These are phyloP conservation scores for Hypoxylon trugodes DNA, from an alignment of 495 filamentous ascomycete genomes.

Conservation along the genomic window DNA sequence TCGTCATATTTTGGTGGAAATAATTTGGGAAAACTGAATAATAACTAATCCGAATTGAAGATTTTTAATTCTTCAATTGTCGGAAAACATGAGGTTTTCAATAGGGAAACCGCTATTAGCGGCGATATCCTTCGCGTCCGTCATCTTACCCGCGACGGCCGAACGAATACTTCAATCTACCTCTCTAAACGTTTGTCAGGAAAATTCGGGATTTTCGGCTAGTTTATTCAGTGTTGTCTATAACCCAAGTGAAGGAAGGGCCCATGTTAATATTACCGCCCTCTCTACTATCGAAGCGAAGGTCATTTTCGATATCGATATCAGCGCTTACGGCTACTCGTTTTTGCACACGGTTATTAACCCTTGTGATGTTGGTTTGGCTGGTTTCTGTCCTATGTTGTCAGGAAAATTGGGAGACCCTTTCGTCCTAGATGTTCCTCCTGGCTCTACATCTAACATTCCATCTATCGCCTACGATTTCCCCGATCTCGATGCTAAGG, in stretches of 20 bases:
- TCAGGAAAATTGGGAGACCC: conserved; percentile 78
- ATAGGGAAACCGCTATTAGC: conserved; percentile 24
- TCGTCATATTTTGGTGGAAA: not conserved
- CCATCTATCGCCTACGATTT: conserved; percentile 89
- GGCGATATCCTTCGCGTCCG: conserved; percentile 41
- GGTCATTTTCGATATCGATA: conserved; percentile 79
- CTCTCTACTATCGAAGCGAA: conserved; percentile 85
- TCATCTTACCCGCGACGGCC: conserved; percentile 44
- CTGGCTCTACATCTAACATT: conserved; percentile 65
- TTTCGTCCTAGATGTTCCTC: conserved; percentile 68
- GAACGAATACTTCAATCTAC: conserved; percentile 68
- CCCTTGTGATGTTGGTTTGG: conserved; percentile 74
- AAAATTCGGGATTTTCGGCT: conserved; percentile 81
- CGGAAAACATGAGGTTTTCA: conserved; percentile 25
- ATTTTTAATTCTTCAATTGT: not conserved
- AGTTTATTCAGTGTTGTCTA: conserved; percentile 84
- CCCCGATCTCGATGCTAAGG: conserved; percentile 91
- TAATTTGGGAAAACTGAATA: conserved; percentile 7
- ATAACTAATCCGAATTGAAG: conserved; percentile 7
- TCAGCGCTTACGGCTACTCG: conserved; percentile 83
- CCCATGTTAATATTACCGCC: conserved; percentile 79
- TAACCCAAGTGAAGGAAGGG: conserved; percentile 73
- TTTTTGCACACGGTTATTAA: conserved; percentile 69
- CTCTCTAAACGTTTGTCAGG: conserved; percentile 80
- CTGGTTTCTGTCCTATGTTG: conserved; percentile 92